Evolutionary conservation across 2,329 filamentous ascomycete species (phyloP).

Genomic region (Fusarium sacchari): DNA sequence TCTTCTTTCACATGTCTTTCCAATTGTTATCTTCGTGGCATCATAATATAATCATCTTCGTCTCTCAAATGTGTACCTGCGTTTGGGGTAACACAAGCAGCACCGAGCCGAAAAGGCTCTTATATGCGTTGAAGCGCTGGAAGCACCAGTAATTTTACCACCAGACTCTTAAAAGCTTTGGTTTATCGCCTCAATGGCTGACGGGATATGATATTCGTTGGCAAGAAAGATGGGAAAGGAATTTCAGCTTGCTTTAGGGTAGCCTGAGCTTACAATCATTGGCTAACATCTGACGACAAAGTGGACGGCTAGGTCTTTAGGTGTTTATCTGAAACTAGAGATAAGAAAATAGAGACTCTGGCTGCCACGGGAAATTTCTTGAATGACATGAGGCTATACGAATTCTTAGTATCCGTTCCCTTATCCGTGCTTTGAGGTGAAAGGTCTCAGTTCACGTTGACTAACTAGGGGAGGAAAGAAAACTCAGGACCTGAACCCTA

Average conservation of each 20-base stretch:
- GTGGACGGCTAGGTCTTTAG: no score
- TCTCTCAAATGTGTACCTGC: conserved; percentile 15
- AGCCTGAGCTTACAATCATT: background rate
- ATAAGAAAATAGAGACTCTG: background rate
- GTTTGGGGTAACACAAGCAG: conserved; percentile 15
- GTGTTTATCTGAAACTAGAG: no score
- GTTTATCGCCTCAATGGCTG: conserved; percentile 22
- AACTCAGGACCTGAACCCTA: no score
- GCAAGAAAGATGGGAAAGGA: background rate
- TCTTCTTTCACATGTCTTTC: background rate
- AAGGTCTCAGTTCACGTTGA: background rate
- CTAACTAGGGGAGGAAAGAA: no score
- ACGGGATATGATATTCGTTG: background rate
- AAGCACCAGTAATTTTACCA: background rate
- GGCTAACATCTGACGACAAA: background rate
- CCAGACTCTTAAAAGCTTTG: background rate
- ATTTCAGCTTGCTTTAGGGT: background rate
- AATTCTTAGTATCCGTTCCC: background rate
- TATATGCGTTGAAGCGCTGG: background rate
- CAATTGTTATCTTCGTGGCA: background rate
- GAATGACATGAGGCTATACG: background rate
- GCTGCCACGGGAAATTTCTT: background rate
- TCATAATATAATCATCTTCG: background rate
- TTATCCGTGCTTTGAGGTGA: background rate
- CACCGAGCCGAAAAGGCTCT: background rate